Conservation (phyloP, 345 rosid genomes). For the Heritiera littoralis region DNA sequence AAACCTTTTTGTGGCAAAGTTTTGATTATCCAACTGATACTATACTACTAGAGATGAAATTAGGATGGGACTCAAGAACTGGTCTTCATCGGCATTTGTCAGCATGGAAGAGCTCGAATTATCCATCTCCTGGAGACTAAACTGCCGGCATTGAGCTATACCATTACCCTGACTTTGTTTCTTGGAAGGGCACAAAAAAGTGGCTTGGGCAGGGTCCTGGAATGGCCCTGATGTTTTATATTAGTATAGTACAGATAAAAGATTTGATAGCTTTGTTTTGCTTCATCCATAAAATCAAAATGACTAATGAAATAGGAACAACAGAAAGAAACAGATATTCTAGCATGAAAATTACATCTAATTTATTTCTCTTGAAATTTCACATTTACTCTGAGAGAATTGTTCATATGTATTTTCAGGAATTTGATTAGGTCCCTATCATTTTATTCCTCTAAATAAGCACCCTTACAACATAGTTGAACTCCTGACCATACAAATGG, state of each 20-base stretch:
- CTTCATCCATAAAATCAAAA: not conserved
- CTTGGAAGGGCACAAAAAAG: not conserved
- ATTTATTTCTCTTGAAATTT: conserved; percentile 21
- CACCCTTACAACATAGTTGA: conserved; percentile 47
- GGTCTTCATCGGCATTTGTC: conserved; percentile 18
- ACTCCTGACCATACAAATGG: conserved; percentile 62
- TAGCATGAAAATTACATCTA: not conserved
- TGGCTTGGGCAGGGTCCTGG: conserved; percentile 10
- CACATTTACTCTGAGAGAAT: conserved; percentile 36
- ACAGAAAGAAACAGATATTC: not conserved
- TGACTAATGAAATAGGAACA: not conserved
- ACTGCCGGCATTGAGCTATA: conserved; percentile 16
- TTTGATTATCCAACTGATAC: no score
- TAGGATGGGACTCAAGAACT: conserved; percentile 13
- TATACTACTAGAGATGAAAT: conserved; percentile 23
- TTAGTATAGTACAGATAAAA: no score
- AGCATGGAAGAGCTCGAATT: conserved; percentile 26
- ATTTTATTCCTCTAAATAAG: conserved; percentile 34
- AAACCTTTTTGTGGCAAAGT: no score
- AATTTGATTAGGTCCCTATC: conserved; percentile 35
- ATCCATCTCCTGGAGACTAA: conserved; percentile 27
- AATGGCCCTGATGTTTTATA: conserved; percentile 20
- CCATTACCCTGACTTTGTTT: conserved; percentile 22
- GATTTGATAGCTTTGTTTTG: not conserved
- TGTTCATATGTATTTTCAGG: conserved; percentile 47